Evolutionary conservation across 495 filamentous ascomycete species (phyloP).

Genomic region (Entonaema liquescens): DNA sequence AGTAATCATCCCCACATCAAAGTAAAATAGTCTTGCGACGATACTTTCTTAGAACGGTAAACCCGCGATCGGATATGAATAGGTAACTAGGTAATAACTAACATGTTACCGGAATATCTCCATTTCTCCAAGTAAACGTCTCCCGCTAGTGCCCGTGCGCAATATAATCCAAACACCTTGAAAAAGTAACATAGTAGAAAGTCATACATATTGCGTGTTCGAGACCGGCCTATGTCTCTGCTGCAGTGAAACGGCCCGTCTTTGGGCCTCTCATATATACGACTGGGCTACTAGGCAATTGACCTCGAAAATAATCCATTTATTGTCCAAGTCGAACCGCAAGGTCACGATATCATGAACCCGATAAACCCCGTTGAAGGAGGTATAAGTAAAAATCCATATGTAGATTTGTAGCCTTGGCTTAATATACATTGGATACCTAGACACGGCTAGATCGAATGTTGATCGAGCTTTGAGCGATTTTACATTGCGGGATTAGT

Average conservation of each 20-base stretch:
- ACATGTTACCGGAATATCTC: neutral
- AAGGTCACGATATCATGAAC: neutral
- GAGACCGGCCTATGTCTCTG: slow-evolving; percentile 27
- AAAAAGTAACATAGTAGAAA: neutral
- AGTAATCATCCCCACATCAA: neutral
- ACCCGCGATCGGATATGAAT: slow-evolving; percentile 11
- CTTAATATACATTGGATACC: neutral
- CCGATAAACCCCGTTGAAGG: neutral
- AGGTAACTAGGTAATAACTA: neutral
- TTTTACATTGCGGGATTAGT: slow-evolving; percentile 12
- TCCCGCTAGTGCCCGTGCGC: neutral
- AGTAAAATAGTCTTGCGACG: slow-evolving; percentile 6
- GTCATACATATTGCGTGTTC: slow-evolving; percentile 9
- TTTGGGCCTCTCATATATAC: slow-evolving; percentile 8
- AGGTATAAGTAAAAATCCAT: neutral
- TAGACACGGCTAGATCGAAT: neutral
- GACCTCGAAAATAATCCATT: neutral
- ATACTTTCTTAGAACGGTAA: slow-evolving; percentile 3
- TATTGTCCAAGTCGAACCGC: neutral
- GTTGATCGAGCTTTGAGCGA: neutral
- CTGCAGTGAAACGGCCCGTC: slow-evolving; percentile 33
- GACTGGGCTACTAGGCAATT: neutral
- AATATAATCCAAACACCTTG: neutral
- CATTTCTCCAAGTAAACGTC: neutral
- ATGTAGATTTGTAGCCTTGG: neutral